Conservation (phyloP, 768 basidiomycete species). For the Cystobasidium ongulense region DNA sequence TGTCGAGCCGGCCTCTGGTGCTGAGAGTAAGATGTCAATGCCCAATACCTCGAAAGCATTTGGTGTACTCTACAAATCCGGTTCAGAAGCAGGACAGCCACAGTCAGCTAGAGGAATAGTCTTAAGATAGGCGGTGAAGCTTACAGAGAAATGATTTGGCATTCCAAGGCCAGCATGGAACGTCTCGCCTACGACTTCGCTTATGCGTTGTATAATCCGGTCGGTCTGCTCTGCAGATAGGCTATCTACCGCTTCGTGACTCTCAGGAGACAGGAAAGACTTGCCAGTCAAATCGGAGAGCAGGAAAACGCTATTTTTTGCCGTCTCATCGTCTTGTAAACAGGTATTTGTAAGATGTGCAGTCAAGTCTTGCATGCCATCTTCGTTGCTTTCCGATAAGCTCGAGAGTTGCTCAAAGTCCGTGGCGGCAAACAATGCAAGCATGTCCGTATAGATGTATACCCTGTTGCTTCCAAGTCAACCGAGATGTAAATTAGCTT, state of each 20-base stretch:
- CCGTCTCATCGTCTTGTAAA: conserved; percentile 61
- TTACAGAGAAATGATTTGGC: conserved; percentile 72
- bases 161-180: conserved; percentile 77
- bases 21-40: conserved; percentile 71
- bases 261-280: conserved; percentile 48
- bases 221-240: conserved; percentile 49
- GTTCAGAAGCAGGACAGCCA: conserved; percentile 30
- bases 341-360: conserved; percentile 90
- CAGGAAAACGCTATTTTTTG: conserved; percentile 55
- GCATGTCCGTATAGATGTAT: conserved; percentile 69
- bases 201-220: conserved; percentile 57
- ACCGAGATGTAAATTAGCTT: neutral
- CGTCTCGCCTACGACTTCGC: conserved; percentile 62
- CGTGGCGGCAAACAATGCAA: conserved; percentile 74
- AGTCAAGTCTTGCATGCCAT: conserved; percentile 50
- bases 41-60: conserved; percentile 95
- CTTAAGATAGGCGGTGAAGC: conserved; percentile 27
- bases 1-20: conserved; percentile 46
- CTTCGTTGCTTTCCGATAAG: conserved; percentile 36
- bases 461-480: conserved; percentile 55
- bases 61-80: conserved; percentile 57
- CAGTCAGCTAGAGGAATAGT: too few relatives aligned
- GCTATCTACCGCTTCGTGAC: conserved; percentile 36
- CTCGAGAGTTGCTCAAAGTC: neutral
- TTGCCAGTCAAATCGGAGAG: conserved; percentile 71